Conservation (phyloP, 371 early-diverging fungal genomes). For the Mucor velutinosus region DNA sequence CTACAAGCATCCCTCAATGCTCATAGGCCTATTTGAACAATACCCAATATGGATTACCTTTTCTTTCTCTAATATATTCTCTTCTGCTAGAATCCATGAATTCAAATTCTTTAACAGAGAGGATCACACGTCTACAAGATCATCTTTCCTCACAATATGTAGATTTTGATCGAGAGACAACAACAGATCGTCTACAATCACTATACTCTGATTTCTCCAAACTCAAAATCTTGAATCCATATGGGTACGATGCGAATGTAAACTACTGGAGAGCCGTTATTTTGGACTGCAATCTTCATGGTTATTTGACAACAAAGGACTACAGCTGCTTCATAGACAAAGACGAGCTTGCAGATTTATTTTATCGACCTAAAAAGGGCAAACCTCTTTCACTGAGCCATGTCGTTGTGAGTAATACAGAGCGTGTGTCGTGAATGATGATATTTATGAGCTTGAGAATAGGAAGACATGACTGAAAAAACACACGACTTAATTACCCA, state of each 20-base stretch:
- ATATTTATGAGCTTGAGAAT: background rate
- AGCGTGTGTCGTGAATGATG: background rate
- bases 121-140: constrained; percentile 10
- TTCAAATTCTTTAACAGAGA: background rate
- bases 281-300: constrained; percentile 29
- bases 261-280: constrained; percentile 30
- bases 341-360: constrained; percentile 17
- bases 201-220: constrained; percentile 39
- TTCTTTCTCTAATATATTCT: background rate
- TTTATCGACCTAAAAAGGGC: constrained; percentile 19
- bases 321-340: constrained; percentile 16
- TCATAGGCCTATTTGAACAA: no score
- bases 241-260: constrained; percentile 34
- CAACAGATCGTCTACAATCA: constrained; percentile 23
- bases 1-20: no score
- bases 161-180: constrained; percentile 22
- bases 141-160: constrained; percentile 25
- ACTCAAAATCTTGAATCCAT: constrained; percentile 21
- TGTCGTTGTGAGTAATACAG: constrained; percentile 22
- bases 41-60: no score
- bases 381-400: constrained; percentile 19
- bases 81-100: background rate
- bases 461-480: constrained; percentile 18
- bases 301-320: constrained; percentile 21
- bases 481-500: constrained; percentile 28